phyloP scores from a whole-genome alignment of 2,329 filamentous ascomycete genomes.

The Diaporthe vaccinii region DNA sequence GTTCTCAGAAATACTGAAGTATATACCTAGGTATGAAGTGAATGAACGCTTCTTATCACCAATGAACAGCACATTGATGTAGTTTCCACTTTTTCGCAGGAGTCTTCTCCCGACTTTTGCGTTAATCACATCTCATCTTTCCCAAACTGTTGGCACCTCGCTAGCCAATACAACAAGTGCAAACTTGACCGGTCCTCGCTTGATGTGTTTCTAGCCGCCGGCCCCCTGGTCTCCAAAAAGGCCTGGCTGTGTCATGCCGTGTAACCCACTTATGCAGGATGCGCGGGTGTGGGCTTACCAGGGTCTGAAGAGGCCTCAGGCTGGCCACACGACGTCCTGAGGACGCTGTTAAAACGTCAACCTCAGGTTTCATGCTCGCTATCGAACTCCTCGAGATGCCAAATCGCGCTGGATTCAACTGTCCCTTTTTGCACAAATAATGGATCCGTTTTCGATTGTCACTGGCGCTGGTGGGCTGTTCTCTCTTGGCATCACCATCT shows the following conservation, averaged over 20 bases:
- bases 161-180: background rate
- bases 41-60: background rate
- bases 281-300: background rate
- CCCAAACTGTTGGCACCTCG: background rate
- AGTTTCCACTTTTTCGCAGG: background rate
- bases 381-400: background rate
- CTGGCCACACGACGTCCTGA: background rate
- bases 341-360: background rate
- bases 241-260: slow-evolving; percentile 27
- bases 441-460: background rate
- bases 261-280: slow-evolving; percentile 2
- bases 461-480: background rate
- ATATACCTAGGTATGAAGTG: background rate
- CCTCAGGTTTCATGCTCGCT: background rate
- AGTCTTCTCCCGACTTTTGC: background rate
- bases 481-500: background rate
- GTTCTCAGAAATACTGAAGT: background rate
- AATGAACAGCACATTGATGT: background rate
- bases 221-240: background rate
- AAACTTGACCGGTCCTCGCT: background rate
- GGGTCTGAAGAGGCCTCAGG: slow-evolving; percentile 11
- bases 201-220: background rate
- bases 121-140: background rate
- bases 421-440: background rate
- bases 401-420: background rate